These are phyloP conservation scores for Ensete ventricosum DNA, from an alignment of 176 grass and related monocot species.

Conservation along the genomic window DNA sequence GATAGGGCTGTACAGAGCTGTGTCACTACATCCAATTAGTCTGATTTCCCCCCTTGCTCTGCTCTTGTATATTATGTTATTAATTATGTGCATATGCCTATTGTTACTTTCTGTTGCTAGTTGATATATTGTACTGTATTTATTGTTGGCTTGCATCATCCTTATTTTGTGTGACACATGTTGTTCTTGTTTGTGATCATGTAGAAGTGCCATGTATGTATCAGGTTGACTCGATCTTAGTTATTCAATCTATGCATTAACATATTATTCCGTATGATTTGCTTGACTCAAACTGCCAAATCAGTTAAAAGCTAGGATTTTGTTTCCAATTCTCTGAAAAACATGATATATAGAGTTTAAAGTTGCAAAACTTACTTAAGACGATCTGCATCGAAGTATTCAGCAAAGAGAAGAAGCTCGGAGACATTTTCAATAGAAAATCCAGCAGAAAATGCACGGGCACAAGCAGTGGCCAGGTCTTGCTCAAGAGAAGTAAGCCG, in stretches of 20 bases:
- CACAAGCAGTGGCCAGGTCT: constrained; percentile 3
- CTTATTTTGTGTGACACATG: no score
- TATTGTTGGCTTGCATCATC: no score
- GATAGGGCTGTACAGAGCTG: constrained; percentile 24
- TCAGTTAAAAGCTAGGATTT: not conserved
- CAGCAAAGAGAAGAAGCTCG: constrained; percentile 16
- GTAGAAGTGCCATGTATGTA: no score
- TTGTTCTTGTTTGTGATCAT: no score
- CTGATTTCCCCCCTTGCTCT: constrained; percentile 24
- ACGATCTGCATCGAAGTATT: constrained; percentile 4
- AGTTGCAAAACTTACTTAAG: constrained; percentile 7
- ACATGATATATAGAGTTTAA: not conserved
- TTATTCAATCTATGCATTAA: no score
- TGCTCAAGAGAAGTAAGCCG: constrained; percentile 2
- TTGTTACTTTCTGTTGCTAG: no score
- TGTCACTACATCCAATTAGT: no score
- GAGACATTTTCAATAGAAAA: constrained; percentile 9
- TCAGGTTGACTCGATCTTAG: no score
- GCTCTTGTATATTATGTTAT: constrained; percentile 6
- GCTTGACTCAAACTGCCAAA: not conserved
- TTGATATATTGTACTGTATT: no score
- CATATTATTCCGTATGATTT: no score
- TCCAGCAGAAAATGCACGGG: constrained; percentile 7
- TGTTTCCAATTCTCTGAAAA: not conserved
- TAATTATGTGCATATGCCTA: no score